Conservation (phyloP, 2,329 filamentous ascomycete species). For the Pestalotiopsis fici region DNA sequence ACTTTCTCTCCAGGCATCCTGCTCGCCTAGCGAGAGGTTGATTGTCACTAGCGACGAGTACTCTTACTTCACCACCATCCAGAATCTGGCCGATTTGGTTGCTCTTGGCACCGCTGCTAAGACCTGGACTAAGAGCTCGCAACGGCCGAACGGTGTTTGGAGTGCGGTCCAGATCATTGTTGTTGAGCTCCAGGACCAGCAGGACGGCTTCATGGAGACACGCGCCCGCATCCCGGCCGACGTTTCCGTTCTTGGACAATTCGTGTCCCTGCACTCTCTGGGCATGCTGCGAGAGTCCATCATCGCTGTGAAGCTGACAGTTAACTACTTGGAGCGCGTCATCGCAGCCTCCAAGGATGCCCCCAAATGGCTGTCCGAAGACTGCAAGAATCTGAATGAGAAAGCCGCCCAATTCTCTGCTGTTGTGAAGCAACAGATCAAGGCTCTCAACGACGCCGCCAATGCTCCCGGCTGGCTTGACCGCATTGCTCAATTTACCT, state of each 20-base stretch:
- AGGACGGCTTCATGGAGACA: constrained; percentile 15
- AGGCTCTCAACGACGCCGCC: constrained; percentile 28
- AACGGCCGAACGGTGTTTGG: constrained; percentile 11
- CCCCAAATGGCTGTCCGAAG: constrained; percentile 32
- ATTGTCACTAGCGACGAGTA: constrained; percentile 5
- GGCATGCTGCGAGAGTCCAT: constrained; percentile 38
- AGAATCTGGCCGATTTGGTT: constrained; percentile 13
- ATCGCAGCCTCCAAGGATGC: constrained; percentile 32
- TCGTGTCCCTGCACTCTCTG: constrained; percentile 35
- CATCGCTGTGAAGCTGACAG: constrained; percentile 30
- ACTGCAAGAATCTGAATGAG: constrained; percentile 31
- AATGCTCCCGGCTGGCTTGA: constrained; percentile 38
- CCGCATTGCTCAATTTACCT: constrained; percentile 32
- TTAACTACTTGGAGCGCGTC: constrained; percentile 26
- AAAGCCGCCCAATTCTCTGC: constrained; percentile 23
- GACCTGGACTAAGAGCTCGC: background rate
- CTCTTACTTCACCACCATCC: constrained; percentile 7
- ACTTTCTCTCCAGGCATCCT: background rate
- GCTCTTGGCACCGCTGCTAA: background rate
- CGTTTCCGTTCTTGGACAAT: constrained; percentile 23
- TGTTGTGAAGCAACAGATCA: constrained; percentile 32
- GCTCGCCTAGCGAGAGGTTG: too few species aligned
- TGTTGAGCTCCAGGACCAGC: constrained; percentile 17
- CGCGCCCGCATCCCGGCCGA: constrained; percentile 16
- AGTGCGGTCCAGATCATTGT: constrained; percentile 7